Conservation (phyloP, 305 asterid genomes). For the Ilex paraguariensis region DNA sequence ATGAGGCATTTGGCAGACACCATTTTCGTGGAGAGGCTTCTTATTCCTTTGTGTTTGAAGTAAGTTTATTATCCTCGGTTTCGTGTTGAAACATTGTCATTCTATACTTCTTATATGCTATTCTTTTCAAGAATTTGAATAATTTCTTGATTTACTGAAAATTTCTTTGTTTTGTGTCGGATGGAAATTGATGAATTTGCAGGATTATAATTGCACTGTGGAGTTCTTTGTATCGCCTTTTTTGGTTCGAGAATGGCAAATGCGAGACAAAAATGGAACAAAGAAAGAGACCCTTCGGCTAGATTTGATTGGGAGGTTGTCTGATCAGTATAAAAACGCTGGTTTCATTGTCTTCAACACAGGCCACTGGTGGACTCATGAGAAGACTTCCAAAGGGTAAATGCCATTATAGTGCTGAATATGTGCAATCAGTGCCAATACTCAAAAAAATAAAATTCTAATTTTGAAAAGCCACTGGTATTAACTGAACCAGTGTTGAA, state of each 20-base stretch:
- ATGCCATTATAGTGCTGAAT: neutral
- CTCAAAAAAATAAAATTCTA: too few relatives aligned
- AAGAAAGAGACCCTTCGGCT: slow-evolving; percentile 71
- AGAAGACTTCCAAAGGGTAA: slow-evolving; percentile 68
- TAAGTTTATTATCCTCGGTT: slow-evolving; percentile 15
- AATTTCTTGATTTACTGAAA: neutral
- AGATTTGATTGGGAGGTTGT: slow-evolving; percentile 39
- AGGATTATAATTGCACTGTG: slow-evolving; percentile 62
- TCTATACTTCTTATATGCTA: neutral
- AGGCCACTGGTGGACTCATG: slow-evolving; percentile 92
- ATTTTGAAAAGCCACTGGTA: too few relatives aligned
- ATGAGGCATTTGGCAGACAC: slow-evolving; percentile 54
- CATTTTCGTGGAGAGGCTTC: slow-evolving; percentile 55
- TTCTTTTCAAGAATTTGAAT: neutral
- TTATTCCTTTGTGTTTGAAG: slow-evolving; percentile 62
- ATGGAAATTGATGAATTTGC: neutral
- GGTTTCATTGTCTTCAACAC: slow-evolving; percentile 66
- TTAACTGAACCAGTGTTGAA: neutral
- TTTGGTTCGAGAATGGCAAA: slow-evolving; percentile 68
- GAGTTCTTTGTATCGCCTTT: slow-evolving; percentile 69
- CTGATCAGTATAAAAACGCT: slow-evolving; percentile 43
- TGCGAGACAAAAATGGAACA: slow-evolving; percentile 27
- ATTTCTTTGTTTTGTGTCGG: neutral
- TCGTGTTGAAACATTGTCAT: neutral
- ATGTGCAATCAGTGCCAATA: neutral